Conservation (phyloP, 2,329 filamentous ascomycete genomes). For the Ceratocystiopsis sp. region DNA sequence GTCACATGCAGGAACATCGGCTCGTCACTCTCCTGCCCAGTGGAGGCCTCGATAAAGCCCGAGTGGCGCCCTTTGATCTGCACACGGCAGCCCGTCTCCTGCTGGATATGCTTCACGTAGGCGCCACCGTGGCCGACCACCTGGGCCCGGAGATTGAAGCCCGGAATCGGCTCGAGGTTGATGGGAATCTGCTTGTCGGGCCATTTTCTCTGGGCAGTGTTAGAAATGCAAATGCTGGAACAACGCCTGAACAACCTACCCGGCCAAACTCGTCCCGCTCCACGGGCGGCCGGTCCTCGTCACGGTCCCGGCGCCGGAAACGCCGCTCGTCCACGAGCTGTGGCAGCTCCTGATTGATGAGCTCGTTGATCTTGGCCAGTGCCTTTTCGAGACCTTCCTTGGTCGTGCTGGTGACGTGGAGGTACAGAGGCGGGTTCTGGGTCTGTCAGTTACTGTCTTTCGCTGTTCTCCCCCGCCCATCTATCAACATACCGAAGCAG, state of each 20-base stretch:
- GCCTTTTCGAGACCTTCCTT: slow-evolving; percentile 87
- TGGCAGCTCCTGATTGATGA: slow-evolving; percentile 91
- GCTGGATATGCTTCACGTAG: slow-evolving; percentile 96
- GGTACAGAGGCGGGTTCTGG: slow-evolving; percentile 81
- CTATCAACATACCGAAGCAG: slow-evolving; percentile 54
- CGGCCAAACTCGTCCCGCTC: slow-evolving; percentile 85
- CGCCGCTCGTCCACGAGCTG: slow-evolving; percentile 89
- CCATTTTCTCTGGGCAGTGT: slow-evolving; percentile 62
- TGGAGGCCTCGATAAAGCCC: slow-evolving; percentile 78
- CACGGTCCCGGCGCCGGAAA: slow-evolving; percentile 58
- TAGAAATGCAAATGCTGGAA: too few relatives aligned
- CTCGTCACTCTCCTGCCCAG: slow-evolving; percentile 83
- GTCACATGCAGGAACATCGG: slow-evolving; percentile 94
- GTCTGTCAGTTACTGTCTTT: background rate
- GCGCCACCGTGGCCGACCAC: slow-evolving; percentile 88
- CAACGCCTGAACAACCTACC: too few relatives aligned
- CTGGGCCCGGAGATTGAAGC: slow-evolving; percentile 91
- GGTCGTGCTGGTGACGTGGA: slow-evolving; percentile 84
- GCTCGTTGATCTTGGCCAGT: slow-evolving; percentile 73
- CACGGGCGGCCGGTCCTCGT: slow-evolving; percentile 34
- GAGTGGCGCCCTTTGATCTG: slow-evolving; percentile 96
- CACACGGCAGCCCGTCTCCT: slow-evolving; percentile 85
- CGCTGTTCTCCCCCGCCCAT: background rate
- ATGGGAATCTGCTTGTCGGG: slow-evolving; percentile 91
- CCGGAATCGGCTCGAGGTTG: slow-evolving; percentile 73